Base-by-base conservation (phyloP, 441 rosid genomes). In the Corymbia calophylla region DNA sequence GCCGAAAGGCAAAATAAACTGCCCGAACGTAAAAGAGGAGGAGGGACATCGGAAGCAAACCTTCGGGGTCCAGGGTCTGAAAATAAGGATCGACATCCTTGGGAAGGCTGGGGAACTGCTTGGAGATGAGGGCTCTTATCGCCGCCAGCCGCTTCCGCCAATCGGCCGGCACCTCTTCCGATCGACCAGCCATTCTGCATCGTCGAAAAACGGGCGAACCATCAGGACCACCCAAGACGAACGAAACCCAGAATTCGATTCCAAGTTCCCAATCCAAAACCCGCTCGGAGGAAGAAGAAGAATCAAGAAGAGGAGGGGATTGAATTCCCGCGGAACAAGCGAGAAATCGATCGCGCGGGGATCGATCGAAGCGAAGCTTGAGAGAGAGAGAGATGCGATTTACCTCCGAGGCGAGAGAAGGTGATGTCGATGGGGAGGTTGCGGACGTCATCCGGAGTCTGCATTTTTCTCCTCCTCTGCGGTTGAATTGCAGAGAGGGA, bases 351-450 rank as follows among this genome's bases (percentile, higher is more conserved):
- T 39, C 66, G 64, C 10, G 62, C 27, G 9, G 18, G 29, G 81
- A 21, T 8, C 9, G 51, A 77, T 68, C 23, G 60, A 49, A 19
- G 87, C 21, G 53, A 7, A 58, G 86, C 87, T 39, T 39, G 44
- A 39, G 44, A 39, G 44, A 39, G 48, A 54, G 31, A 15, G 85
- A 29, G 5, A 4, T 54, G 66, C 11, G 88, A 55, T 27, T 58
- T 68, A 98, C 99, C 99, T 85, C 97, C 97, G 49, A 98, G 99
- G 89, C 97, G 99, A 89, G 98, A 96, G 91, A 95, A 98, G 23
- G 99, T 94, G 93, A 98, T 96, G 93, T 97, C 99, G 89, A 98
- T 96, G 4, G 99, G 99, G 82, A 98, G 98, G 66, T 95, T 96
- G 77, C 96, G 98, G 88, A 98, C 93, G 92, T 96, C 98, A 17